These are phyloP conservation scores for Cladobotryum protrusum DNA, from an alignment of 2,329 filamentous ascomycete genomes.

Conservation along the genomic window DNA sequence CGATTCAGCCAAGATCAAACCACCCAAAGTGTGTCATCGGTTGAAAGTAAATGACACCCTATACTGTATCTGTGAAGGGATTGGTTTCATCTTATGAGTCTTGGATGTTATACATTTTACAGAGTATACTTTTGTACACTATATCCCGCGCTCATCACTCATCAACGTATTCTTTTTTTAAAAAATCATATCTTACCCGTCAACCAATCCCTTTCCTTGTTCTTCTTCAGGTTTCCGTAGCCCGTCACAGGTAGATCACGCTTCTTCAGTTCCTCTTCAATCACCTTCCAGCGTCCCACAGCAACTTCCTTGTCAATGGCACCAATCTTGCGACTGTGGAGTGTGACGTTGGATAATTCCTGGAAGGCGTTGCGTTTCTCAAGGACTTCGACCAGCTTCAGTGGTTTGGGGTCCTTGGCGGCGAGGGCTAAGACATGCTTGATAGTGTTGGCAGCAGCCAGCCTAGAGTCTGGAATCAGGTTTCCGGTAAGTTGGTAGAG, in stretches of 20 bases:
- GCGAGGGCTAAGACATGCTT: conserved; percentile 50
- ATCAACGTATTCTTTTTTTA: no score
- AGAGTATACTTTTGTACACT: no score
- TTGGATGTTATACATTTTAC: no score
- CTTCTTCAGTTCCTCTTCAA: conserved; percentile 61
- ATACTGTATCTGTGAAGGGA: no score
- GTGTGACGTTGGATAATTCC: conserved; percentile 61
- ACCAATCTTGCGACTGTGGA: conserved; percentile 59
- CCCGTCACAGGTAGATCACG: conserved; percentile 55
- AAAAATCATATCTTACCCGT: conserved; percentile 28
- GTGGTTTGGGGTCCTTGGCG: conserved; percentile 47
- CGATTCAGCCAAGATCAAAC: no score
- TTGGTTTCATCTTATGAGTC: no score
- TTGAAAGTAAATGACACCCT: no score
- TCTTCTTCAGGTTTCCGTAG: conserved; percentile 32
- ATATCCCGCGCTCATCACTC: no score
- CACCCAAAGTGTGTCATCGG: no score
- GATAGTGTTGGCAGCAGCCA: conserved; percentile 50
- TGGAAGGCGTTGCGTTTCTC: conserved; percentile 38
- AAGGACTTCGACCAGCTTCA: conserved; percentile 59
- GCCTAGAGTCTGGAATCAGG: conserved; percentile 63
- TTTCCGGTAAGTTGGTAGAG: conserved; percentile 75
- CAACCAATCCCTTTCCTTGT: conserved; percentile 39
- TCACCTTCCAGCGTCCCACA: conserved; percentile 72
- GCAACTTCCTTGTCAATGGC: conserved; percentile 65